Percentiles rank a stretch among this genome's conserved stretches.
Conservation (phyloP, 176 grass and related monocot species). For the barley (Hordeum vulgare) region DNA sequence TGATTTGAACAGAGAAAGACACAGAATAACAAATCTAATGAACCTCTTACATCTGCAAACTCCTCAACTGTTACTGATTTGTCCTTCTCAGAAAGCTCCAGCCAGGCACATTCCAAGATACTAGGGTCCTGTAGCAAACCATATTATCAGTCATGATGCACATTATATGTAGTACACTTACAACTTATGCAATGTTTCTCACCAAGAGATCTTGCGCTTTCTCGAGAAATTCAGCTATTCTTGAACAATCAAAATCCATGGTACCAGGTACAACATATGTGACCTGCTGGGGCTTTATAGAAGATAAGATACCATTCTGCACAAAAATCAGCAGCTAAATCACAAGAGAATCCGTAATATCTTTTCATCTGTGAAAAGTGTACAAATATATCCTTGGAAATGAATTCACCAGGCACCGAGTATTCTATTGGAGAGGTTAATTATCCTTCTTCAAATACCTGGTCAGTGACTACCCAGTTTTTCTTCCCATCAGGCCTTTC, state of each 20-base stretch:
- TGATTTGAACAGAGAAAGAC: constrained; percentile 5
- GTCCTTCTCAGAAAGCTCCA: constrained; percentile 84
- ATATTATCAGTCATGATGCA: constrained; percentile 11
- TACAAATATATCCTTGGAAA: neutral
- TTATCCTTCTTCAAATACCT: constrained; percentile 42
- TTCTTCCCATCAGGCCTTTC: constrained; percentile 91
- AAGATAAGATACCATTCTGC: constrained; percentile 73
- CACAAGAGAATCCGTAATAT: constrained; percentile 4
- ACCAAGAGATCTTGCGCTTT: constrained; percentile 79
- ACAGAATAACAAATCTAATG: neutral
- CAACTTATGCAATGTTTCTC: constrained; percentile 18
- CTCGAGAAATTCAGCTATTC: constrained; percentile 71
- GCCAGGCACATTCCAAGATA: constrained; percentile 88
- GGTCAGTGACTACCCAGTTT: constrained; percentile 89
- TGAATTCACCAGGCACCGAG: constrained; percentile 6
- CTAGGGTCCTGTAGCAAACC: constrained; percentile 55
- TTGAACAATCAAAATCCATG: constrained; percentile 63
- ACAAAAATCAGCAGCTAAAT: constrained; percentile 20
- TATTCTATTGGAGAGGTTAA: constrained; percentile 4
- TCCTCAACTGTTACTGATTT: constrained; percentile 81
- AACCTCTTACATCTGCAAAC: constrained; percentile 68
- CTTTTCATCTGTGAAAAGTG: neutral
- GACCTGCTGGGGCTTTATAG: constrained; percentile 89
- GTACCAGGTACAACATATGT: constrained; percentile 82
- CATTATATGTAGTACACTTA: neutral